These are phyloP conservation scores for Selenicereus undatus DNA, from an alignment of 148 eudicot species.

Conservation along the genomic window DNA sequence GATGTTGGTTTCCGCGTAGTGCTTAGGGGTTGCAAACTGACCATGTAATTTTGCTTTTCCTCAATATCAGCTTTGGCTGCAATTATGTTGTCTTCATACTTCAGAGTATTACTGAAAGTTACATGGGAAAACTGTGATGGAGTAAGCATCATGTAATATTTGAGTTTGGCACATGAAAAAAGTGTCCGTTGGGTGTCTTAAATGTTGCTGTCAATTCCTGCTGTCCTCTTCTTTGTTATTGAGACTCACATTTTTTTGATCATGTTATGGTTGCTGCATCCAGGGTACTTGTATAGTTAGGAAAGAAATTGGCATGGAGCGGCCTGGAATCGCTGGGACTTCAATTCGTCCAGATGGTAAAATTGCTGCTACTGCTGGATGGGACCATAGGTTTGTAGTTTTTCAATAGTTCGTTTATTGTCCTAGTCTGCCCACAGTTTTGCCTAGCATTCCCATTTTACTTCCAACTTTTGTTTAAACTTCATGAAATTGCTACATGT, in stretches of 20 bases:
- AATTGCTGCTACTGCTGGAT: conserved; percentile 86
- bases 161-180: background rate
- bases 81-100: background rate
- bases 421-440: background rate
- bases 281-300: conserved; percentile 65
- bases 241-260: background rate
- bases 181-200: background rate
- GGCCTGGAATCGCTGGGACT: conserved; percentile 72
- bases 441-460: background rate
- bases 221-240: background rate
- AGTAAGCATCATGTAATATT: too few species aligned
- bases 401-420: background rate
- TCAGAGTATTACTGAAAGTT: background rate
- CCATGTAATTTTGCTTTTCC: too few species aligned
- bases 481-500: too few species aligned
- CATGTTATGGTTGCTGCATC: background rate
- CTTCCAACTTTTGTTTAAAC: background rate
- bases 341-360: conserved; percentile 75
- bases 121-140: background rate
- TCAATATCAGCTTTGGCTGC: background rate
- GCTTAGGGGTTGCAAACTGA: too few species aligned
- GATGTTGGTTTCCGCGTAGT: too few species aligned
- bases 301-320: conserved; percentile 83
- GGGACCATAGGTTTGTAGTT: conserved; percentile 77
- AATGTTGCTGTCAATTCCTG: background rate